Evolutionary conservation across 192 early-diverging fungal species (phyloP), one percentile per base, ranked within the genome.

Genomic region (Coemansia aciculifera): DNA sequence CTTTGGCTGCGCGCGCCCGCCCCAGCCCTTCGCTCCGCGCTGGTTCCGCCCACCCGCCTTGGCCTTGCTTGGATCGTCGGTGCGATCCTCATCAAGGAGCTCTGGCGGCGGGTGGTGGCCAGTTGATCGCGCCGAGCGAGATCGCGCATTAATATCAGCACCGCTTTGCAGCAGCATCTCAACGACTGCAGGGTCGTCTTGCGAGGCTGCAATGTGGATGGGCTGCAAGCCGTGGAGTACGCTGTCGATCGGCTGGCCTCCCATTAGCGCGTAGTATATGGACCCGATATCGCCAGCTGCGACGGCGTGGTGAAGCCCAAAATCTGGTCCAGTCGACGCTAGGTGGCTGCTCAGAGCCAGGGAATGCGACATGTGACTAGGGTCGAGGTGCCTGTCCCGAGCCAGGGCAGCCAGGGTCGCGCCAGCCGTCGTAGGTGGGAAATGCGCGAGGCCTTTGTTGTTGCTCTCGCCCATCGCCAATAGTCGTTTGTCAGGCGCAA

Each of bases 91-190:
- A 34, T 17, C 54, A 34, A n/a, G 15, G 29, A 57, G 15, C 23
- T 32, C 63, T 46, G 8, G 15, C 38, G 40, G 40, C 13, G 5
- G 40, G 40, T 31, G 29, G 49, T 40, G 3, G 21, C 64, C 24
- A 32, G 9, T 21, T n/a, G n/a, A 43, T 27, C 5, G 39, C 9
- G 13, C 23, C 31, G 29, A 19, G 23, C 17, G 56, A 27, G 52
- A 38, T 51, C 82, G 88, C 0, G 88, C 82, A 67, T 92, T 90
- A 40, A 87, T 81, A 69, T 89, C 85, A 21, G 91, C 90, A 19
- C 89, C 91, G 64, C 85, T 86, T 12, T 90, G 88, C 59, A 92
- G 81, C 43, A 92, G 75, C 44, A 89, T 86, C 65, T 89, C 88
- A 51, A 90, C 78, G 3, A 92, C 85, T 9, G 86, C 76, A 9